Evolutionary conservation across 257 asterid genomes (phyloP), one percentile per base, ranked within the genome.

Genomic region (Petunia secreta): DNA sequence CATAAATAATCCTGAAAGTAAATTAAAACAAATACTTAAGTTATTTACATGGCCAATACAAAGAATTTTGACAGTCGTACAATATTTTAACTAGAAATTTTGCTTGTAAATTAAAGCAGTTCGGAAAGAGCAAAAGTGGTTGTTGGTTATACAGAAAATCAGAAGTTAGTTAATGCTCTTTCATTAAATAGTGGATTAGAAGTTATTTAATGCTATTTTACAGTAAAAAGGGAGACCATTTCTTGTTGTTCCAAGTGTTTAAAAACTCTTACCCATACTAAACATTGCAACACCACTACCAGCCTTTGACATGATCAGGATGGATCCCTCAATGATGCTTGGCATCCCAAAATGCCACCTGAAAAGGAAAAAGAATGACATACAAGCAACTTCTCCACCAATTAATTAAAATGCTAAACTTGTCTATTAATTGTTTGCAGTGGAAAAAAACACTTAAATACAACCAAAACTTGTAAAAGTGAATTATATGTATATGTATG

Each of bases 341-440:
- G 96, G 96, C 90, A 89, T 89, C 14, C 73, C 25, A 66, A 91
- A 81, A 63, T 89, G 81, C 92, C 90, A 91, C 89, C 96, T 91
- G 46, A 74, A 58, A 54, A 39, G 43, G 5, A 68, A 59, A 44
- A 4, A 3, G 0, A 16, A 16, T 1, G 3, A 52, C 10, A 58
- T 13, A 7, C 41, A 54, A 64, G 7, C 52, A 4, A 55, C 4
- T 16, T 0, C 34, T n/a, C 44, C n/a, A n/a, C n/a, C n/a, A 77
- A 69, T 64, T 15, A 64, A 50, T 50, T 50, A 50, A 50, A 52
- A 52, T 52, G 57, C 57, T 52, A 14, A 10, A 52, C 11, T 48
- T 48, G 8, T 48, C 53, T 48, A 5, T 48, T 4, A 48, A 7
- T 48, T 7, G 0, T 48, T 3, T 48, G 53, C 9, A 48, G 8